Percentiles rank a stretch among this genome's conserved stretches.
Conservation (phyloP, 495 filamentous ascomycete genomes). For the Rostrohypoxylon terebratum region DNA sequence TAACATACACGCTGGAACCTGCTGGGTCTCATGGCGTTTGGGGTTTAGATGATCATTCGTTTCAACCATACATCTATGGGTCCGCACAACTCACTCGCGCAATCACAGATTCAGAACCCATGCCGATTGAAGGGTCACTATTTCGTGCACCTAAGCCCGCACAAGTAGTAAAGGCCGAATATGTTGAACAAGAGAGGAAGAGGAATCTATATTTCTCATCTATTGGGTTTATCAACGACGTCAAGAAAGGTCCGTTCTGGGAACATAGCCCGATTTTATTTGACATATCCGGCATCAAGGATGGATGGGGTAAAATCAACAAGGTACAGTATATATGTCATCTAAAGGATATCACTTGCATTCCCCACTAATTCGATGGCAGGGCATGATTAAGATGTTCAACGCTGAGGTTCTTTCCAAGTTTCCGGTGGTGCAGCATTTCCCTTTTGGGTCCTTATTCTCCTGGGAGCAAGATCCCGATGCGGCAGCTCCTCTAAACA, state of each 20-base stretch:
- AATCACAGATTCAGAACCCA: slow-evolving; percentile 70
- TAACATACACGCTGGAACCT: slow-evolving; percentile 94
- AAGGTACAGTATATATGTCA: slow-evolving; percentile 68
- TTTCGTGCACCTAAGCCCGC: slow-evolving; percentile 75
- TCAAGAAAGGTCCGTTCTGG: slow-evolving; percentile 98
- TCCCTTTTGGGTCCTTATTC: slow-evolving; percentile 89
- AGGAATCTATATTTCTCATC: slow-evolving; percentile 96
- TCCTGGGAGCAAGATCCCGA: slow-evolving; percentile 81
- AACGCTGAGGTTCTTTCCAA: slow-evolving; percentile 93
- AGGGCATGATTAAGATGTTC: slow-evolving; percentile 98
- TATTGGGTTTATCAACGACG: slow-evolving; percentile 98
- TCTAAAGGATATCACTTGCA: neutral
- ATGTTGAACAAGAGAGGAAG: slow-evolving; percentile 75
- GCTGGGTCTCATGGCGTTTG: slow-evolving; percentile 96
- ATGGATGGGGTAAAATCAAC: slow-evolving; percentile 98
- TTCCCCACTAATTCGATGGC: slow-evolving; percentile 22
- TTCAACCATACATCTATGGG: slow-evolving; percentile 96
- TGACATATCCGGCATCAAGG: slow-evolving; percentile 89
- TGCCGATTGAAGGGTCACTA: slow-evolving; percentile 80
- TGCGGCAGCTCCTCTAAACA: slow-evolving; percentile 59
- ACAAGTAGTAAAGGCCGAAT: slow-evolving; percentile 71
- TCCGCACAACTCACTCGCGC: slow-evolving; percentile 87
- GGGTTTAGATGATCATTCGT: slow-evolving; percentile 97
- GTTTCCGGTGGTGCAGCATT: slow-evolving; percentile 97
- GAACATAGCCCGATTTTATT: slow-evolving; percentile 96